Base-by-base conservation (phyloP, 495 filamentous ascomycete genomes). In the Neurospora discreta region DNA sequence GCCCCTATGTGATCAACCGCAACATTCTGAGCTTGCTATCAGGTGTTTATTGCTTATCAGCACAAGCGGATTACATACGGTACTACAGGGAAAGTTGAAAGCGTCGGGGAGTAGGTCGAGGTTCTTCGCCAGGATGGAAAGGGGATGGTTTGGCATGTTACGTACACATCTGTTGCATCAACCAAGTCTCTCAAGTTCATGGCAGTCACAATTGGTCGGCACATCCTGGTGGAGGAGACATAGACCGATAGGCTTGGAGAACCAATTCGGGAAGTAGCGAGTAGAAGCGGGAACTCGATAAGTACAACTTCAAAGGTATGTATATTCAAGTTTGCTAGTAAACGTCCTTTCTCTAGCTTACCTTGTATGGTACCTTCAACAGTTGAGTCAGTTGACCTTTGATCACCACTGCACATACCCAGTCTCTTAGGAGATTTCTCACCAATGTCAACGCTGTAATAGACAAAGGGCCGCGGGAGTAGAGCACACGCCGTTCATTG, bases 141-240 rank as follows among this genome's bases (percentile, higher is more conserved):
- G 6, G 46, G 46, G 46, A 43, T 5, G 11, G 9, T 5, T 46
- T 5, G 44, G 1, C 44, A 46, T 5, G 10, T 23, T 46, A 4
- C 3, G 5, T 26, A 26, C 10, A 0, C 26, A 23, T 3, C 20
- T 26, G 1, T 10, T 52, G 0, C 44, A 15, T 23, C 5, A 7
- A 1, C 0, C 1, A 11, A 13, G 10, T 52, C 11, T 33, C 1
- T 4, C 0, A 33, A 18, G 5, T 6, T 16, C 6, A 9, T 0
- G 2, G 1, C 0, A 58, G 2, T 13, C 44, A 0, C 10, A 3
- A 26, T 15, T 7, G 23, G 44, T 23, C 20, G 20, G 44, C 11
- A 15, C 20, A 23, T 52, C 0, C 10, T 7, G 20, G 15, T 52
- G 20, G 5, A 23, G 11, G 3, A 26, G 11, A 52, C 3, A 52